phyloP scores from a whole-genome alignment of 768 basidiomycete genomes.

The Antrodiella citrinella region DNA sequence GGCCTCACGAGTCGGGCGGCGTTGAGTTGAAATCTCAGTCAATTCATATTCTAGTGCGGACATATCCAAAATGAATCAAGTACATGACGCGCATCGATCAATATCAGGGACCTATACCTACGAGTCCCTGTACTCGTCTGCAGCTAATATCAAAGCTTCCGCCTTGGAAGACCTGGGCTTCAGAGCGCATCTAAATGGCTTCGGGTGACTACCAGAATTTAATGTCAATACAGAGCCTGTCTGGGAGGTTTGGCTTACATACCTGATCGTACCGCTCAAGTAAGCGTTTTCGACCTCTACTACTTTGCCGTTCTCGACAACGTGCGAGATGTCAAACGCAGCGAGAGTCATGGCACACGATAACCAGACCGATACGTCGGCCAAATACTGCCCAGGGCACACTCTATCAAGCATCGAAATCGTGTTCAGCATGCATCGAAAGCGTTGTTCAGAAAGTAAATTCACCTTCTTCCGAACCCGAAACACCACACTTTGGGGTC shows the following conservation, averaged over 20 bases:
- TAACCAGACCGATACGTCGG: slow-evolving; percentile 24
- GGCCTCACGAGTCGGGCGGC: no score
- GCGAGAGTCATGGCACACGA: slow-evolving; percentile 23
- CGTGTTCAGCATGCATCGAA: background rate
- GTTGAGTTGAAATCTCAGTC: no score
- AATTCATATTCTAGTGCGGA: no score
- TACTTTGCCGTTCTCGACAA: slow-evolving; percentile 19
- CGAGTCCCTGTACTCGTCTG: no score
- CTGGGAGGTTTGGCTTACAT: background rate
- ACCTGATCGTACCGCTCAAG: slow-evolving; percentile 21
- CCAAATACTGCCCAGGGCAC: slow-evolving; percentile 17
- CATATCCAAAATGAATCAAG: no score
- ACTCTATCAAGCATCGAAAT: background rate
- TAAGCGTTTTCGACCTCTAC: slow-evolving; percentile 19
- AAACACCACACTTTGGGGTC: slow-evolving; percentile 20
- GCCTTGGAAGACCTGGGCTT: slow-evolving; percentile 5
- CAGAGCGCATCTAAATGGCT: slow-evolving; percentile 4
- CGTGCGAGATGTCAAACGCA: slow-evolving; percentile 21
- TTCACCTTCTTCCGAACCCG: slow-evolving; percentile 24
- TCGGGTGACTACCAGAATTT: slow-evolving; percentile 2
- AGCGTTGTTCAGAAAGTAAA: background rate
- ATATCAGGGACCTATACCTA: no score
- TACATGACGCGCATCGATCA: no score
- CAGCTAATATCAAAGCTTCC: no score
- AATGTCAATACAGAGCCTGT: background rate